Conservation (phyloP, 2,329 filamentous ascomycete species). For the Scedosporium boydii region DNA sequence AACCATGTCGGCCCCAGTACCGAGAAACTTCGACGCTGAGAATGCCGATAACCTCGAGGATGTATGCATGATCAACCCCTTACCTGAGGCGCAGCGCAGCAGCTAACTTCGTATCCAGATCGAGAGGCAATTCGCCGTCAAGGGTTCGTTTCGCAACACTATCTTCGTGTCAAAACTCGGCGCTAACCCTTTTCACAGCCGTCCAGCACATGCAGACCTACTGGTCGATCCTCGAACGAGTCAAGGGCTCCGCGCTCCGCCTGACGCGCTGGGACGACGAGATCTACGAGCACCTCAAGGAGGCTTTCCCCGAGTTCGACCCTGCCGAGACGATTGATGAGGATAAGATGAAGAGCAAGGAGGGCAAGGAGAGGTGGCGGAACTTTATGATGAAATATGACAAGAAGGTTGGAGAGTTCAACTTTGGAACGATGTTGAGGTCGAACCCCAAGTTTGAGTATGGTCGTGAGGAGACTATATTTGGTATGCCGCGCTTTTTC, state of each 20-base stretch:
- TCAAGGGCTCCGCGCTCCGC: slow-evolving; percentile 78
- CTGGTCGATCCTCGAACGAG: slow-evolving; percentile 88
- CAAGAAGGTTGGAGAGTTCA: slow-evolving; percentile 92
- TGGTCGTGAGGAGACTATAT: slow-evolving; percentile 81
- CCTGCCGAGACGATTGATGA: slow-evolving; percentile 72
- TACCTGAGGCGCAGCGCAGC: not conserved
- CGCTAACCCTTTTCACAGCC: slow-evolving; percentile 30
- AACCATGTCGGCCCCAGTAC: slow-evolving; percentile 16
- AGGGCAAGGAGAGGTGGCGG: slow-evolving; percentile 88
- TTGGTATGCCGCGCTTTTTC: slow-evolving; percentile 48
- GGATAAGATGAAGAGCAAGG: slow-evolving; percentile 95
- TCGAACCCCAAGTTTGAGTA: slow-evolving; percentile 74
- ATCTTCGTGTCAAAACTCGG: not conserved
- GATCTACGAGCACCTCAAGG: slow-evolving; percentile 80
- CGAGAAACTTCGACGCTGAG: slow-evolving; percentile 52
- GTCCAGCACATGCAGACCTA: slow-evolving; percentile 97
- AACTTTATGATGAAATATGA: slow-evolving; percentile 91
- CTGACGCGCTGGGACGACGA: slow-evolving; percentile 94
- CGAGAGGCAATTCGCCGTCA: slow-evolving; percentile 98
- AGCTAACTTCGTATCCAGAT: slow-evolving; percentile 46
- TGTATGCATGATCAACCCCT: slow-evolving; percentile 28
- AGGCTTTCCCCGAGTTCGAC: slow-evolving; percentile 89
- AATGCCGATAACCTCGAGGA: slow-evolving; percentile 45
- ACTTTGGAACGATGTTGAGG: slow-evolving; percentile 92
- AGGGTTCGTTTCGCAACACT: slow-evolving; percentile 45